Evolutionary conservation across 768 basidiomycete species (phyloP), one percentile per base, ranked within the genome.

Genomic region (Vararia minispora): DNA sequence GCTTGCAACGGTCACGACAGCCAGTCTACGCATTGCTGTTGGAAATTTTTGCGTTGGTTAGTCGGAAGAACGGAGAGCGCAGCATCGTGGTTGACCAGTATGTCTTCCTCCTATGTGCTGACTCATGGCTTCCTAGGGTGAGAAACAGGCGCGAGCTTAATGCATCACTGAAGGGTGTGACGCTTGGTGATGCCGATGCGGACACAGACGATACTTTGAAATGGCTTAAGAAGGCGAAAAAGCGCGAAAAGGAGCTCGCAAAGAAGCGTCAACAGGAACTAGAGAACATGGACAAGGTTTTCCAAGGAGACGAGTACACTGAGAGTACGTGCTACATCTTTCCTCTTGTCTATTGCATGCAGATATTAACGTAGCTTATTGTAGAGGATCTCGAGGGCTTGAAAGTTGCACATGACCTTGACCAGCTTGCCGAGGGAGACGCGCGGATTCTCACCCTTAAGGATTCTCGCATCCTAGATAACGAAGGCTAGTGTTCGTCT

Each of bases 391-490:
- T 98, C 49, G 76, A 71, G 44, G 95, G 95, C 32, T 65, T 99
- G 46, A 97, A 95, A 72, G 95, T 98, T 58, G 80, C 72, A 66
- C 95, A 98, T 63, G 90, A 86, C 68, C 79, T 92, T 48, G 83
- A 91, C 42, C 84, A 73, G 49, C 70, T 99, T 61, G 85, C 80
- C 45, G 91, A 94, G 61, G 92, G 94, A 50, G 83, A 95, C 61
- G 88, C 87, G 49, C 79, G 80, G 49, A 89, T 99, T 67, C 79
- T 99, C 51, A 99, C 95, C 3, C 66, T 98, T 56, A 95, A 95
- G 74, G 94, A 97, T 55, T 84, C 80, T 53, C 81, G 90, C 30
- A 84, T 99, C 44, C 78, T 99, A 28, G 92, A 91, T 52, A 84
- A 90, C 43, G 91, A 97, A 72, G 92, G 91, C 86, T 49, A 40